A percentile compares a stretch with the other conserved stretches of the same genome.
Evolutionary conservation across 1,284 basidiomycete species (phyloP).

Genomic region (Rhodotorula sp.): DNA sequence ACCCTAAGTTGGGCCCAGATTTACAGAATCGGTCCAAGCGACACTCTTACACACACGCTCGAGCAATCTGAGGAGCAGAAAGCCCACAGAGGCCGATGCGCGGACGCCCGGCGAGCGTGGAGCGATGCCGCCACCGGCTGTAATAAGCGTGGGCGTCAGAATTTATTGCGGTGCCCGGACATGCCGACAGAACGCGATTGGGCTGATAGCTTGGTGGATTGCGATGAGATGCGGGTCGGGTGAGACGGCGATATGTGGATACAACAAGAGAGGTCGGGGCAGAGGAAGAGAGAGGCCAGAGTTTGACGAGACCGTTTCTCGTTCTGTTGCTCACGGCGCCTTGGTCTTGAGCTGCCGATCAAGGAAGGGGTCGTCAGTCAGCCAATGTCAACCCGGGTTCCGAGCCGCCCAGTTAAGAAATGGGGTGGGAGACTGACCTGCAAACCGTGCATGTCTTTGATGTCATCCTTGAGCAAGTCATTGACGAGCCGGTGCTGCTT

Average conservation of each 20-base stretch:
- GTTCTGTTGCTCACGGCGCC: neutral
- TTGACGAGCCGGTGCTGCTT: conserved; percentile 95
- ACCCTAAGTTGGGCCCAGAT: too few species aligned
- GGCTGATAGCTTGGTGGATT: neutral
- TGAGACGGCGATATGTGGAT: neutral
- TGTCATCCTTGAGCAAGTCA: conserved; percentile 80
- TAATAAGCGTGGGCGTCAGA: too few species aligned
- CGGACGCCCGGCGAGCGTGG: too few species aligned
- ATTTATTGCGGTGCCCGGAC: too few species aligned
- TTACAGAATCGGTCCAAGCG: too few species aligned
- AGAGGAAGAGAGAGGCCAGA: neutral
- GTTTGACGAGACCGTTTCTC: too few species aligned
- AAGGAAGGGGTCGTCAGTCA: too few species aligned
- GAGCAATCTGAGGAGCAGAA: too few species aligned
- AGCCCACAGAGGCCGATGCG: too few species aligned
- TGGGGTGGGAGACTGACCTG: conserved; percentile 62
- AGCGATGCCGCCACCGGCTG: too few species aligned
- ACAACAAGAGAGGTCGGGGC: neutral
- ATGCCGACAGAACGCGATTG: too few species aligned
- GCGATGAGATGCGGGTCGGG: neutral
- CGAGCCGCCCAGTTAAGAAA: fast-evolving
- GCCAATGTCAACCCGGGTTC: neutral
- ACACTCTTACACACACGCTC: too few species aligned
- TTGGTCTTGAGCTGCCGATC: conserved; percentile 17
- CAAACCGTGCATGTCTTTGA: conserved; percentile 86